phyloP scores from a whole-genome alignment of 345 rosid genomes.

The Melaleuca quinquenervia region DNA sequence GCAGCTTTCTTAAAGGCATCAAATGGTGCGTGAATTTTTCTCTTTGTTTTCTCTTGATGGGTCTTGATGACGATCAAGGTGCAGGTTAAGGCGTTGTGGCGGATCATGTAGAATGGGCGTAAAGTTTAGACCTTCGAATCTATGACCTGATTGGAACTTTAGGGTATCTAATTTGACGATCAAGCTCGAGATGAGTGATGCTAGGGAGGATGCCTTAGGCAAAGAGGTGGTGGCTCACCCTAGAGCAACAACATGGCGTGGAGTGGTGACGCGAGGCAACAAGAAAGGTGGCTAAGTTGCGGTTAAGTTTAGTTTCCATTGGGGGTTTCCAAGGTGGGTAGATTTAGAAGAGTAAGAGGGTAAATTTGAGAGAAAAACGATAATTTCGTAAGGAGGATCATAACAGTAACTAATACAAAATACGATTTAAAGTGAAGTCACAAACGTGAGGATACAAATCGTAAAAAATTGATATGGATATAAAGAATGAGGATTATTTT shows the following conservation, averaged over 20 bases:
- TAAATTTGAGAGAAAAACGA: not conserved
- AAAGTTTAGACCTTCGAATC: too few relatives aligned
- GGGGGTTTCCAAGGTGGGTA: not conserved
- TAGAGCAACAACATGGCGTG: too few relatives aligned
- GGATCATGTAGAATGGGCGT: too few relatives aligned
- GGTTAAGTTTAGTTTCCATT: not conserved
- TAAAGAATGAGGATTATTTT: not conserved
- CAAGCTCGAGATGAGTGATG: too few relatives aligned
- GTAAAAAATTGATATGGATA: not conserved
- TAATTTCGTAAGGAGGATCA: not conserved
- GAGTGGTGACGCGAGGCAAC: too few relatives aligned
- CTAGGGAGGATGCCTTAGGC: too few relatives aligned
- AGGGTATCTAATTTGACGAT: too few relatives aligned
- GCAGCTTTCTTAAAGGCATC: constrained; percentile 84
- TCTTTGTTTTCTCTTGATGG: not conserved
- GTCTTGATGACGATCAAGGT: constrained; percentile 31
- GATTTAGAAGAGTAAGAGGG: not conserved
- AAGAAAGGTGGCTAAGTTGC: not conserved
- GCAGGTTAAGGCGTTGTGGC: not conserved
- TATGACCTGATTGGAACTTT: too few relatives aligned
- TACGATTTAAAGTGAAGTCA: not conserved
- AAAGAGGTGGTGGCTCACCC: too few relatives aligned
- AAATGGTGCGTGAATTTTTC: too few relatives aligned
- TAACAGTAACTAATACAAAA: not conserved
- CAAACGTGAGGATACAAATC: not conserved